Percentiles rank a stretch among this genome's conserved stretches.
Conservation (phyloP, 2,329 filamentous ascomycete species). For the Cryphonectria parasitica region DNA sequence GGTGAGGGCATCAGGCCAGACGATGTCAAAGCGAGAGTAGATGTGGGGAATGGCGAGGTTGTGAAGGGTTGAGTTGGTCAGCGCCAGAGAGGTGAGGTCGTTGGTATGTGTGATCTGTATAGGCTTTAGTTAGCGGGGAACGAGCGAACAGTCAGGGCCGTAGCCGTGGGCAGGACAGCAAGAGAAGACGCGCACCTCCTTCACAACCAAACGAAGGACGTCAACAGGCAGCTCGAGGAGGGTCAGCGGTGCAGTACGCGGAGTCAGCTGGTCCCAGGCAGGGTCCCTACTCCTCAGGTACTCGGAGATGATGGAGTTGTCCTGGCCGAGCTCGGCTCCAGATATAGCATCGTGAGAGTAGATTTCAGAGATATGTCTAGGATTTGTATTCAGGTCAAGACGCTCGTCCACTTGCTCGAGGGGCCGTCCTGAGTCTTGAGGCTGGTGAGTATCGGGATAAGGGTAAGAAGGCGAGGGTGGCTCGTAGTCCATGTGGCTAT, state of each 20-base stretch:
- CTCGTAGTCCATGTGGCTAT: constrained; percentile 20
- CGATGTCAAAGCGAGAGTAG: constrained; percentile 85
- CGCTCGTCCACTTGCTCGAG: constrained; percentile 15
- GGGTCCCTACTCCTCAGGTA: constrained; percentile 63
- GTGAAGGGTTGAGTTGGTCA: constrained; percentile 79
- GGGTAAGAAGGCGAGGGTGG: constrained; percentile 20
- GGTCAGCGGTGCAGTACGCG: constrained; percentile 60
- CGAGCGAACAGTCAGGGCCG: neutral
- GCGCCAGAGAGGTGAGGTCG: constrained; percentile 76
- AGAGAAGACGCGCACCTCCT: constrained; percentile 60
- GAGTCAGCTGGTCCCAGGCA: constrained; percentile 68
- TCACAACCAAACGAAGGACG: constrained; percentile 76
- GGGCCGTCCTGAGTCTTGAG: constrained; percentile 4
- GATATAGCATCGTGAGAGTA: constrained; percentile 22
- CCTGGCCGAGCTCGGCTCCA: constrained; percentile 20
- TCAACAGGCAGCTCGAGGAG: constrained; percentile 79
- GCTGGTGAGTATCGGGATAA: constrained; percentile 21
- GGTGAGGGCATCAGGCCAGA: constrained; percentile 76
- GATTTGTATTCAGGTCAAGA: constrained; percentile 17
- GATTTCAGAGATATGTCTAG: constrained; percentile 27
- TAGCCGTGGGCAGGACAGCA: constrained; percentile 7
- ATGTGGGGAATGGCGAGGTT: constrained; percentile 76
- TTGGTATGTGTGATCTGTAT: constrained; percentile 76
- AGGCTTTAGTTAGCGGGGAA: constrained; percentile 18
- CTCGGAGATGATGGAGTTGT: constrained; percentile 36